Percentiles rank a stretch among this genome's conserved stretches.
These are phyloP conservation scores for Postia placenta DNA, from an alignment of 768 basidiomycete genomes.

Conservation along the genomic window DNA sequence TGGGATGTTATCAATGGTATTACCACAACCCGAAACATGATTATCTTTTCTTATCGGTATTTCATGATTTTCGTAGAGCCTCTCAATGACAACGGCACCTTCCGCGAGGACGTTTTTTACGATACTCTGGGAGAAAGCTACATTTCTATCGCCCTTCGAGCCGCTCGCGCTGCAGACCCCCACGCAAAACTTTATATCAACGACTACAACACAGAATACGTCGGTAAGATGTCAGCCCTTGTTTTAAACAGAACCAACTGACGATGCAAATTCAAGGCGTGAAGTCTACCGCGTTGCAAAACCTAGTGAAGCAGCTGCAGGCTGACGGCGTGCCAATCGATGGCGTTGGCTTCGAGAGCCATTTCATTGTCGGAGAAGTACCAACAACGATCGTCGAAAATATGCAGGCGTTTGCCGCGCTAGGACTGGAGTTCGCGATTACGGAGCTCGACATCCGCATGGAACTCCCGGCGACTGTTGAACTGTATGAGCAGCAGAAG, in stretches of 20 bases:
- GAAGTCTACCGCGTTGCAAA: slow-evolving; percentile 51
- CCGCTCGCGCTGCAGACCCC: slow-evolving; percentile 50
- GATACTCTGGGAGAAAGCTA: slow-evolving; percentile 42
- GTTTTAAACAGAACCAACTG: no score
- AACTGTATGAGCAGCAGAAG: slow-evolving; percentile 46
- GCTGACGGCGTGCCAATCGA: slow-evolving; percentile 46
- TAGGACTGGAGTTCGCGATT: slow-evolving; percentile 63
- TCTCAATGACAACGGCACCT: slow-evolving; percentile 58
- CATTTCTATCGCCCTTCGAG: slow-evolving; percentile 44
- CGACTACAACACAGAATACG: slow-evolving; percentile 30
- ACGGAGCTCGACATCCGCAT: slow-evolving; percentile 67
- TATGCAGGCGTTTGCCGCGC: slow-evolving; percentile 45
- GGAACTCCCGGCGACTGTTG: slow-evolving; percentile 43
- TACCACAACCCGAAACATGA: no score
- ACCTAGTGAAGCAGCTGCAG: slow-evolving; percentile 44
- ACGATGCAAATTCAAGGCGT: no score
- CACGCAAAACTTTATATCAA: slow-evolving; percentile 51
- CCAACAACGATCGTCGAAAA: slow-evolving; percentile 41
- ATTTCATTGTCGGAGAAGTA: slow-evolving; percentile 54
- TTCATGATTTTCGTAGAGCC: slow-evolving; percentile 27
- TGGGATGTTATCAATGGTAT: slow-evolving; percentile 50
- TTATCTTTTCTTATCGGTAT: not conserved
- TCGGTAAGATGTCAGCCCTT: slow-evolving; percentile 17
- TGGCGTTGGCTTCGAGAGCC: slow-evolving; percentile 56
- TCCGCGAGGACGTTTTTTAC: slow-evolving; percentile 47